phyloP scores from a whole-genome alignment of 2,329 filamentous ascomycete genomes.

The Paraphoma sp. region DNA sequence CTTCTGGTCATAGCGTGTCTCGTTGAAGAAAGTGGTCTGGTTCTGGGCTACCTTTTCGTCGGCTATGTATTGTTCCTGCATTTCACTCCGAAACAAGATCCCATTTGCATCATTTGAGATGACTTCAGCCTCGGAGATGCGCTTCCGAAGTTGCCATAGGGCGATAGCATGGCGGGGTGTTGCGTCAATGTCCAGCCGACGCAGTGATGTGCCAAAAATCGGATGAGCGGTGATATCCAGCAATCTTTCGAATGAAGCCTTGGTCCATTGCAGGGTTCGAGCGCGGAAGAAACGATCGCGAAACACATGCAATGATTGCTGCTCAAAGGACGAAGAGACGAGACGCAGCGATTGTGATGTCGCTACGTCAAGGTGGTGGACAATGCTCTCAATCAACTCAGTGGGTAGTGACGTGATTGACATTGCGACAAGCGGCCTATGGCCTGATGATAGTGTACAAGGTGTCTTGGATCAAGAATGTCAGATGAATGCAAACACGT shows the following conservation, averaged over 20 bases:
- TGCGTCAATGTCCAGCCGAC: constrained; percentile 32
- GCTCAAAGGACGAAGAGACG: constrained; percentile 17
- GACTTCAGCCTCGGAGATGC: constrained; percentile 8
- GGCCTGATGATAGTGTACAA: neutral
- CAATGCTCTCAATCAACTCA: constrained; percentile 31
- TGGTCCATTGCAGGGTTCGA: constrained; percentile 24
- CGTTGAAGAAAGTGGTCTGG: constrained; percentile 28
- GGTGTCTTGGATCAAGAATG: neutral
- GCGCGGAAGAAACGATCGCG: constrained; percentile 29
- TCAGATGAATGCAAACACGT: neutral
- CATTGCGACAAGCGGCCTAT: constrained; percentile 4
- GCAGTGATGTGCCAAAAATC: constrained; percentile 21
- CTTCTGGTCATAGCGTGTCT: constrained; percentile 32
- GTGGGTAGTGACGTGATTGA: constrained; percentile 25
- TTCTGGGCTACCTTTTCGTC: constrained; percentile 14
- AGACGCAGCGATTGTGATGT: constrained; percentile 28
- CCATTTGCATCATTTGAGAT: constrained; percentile 5
- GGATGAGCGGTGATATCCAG: constrained; percentile 20
- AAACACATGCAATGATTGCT: constrained; percentile 25
- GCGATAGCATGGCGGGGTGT: constrained; percentile 31
- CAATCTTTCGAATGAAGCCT: constrained; percentile 17
- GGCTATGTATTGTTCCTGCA: constrained; percentile 5
- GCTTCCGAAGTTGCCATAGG: constrained; percentile 27
- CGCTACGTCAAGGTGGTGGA: constrained; percentile 21
- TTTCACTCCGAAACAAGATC: neutral